Conservation (phyloP, 192 early-diverging fungal species). For the Globomyces pollinis-pini region DNA sequence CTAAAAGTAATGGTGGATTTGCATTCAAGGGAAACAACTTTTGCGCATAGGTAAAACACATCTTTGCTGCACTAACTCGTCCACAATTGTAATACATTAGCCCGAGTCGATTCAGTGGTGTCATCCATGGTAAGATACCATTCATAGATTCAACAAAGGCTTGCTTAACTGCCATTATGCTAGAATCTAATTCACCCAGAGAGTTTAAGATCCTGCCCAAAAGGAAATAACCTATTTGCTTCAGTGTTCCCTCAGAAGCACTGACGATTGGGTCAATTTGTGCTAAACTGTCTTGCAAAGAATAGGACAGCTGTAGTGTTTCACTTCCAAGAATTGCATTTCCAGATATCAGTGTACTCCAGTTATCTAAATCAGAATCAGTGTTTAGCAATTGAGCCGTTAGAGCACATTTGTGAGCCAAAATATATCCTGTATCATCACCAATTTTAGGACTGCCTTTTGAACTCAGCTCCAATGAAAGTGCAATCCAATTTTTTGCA, state of each 20-base stretch:
- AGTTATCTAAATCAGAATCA: neutral
- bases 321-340: neutral
- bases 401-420: neutral
- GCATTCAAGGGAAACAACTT: neutral
- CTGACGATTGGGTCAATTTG: neutral
- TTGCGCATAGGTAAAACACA: neutral
- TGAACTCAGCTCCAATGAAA: too few relatives aligned
- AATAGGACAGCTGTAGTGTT: neutral
- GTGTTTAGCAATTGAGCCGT: neutral
- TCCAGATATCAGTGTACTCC: neutral
- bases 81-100: neutral
- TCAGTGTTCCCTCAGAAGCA: neutral
- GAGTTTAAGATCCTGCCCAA: neutral
- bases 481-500: slow-evolving; percentile 1
- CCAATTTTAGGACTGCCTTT: too few relatives aligned
- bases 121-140: too few relatives aligned
- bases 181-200: neutral
- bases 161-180: neutral
- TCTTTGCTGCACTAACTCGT: neutral
- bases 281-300: neutral
- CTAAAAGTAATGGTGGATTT: neutral
- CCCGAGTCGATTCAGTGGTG: too few relatives aligned
- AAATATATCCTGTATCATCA: neutral
- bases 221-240: neutral
- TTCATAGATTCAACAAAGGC: too few relatives aligned